These are phyloP conservation scores for Shiraia bambusicola DNA, from an alignment of 2,329 filamentous ascomycete species.

Conservation along the genomic window DNA sequence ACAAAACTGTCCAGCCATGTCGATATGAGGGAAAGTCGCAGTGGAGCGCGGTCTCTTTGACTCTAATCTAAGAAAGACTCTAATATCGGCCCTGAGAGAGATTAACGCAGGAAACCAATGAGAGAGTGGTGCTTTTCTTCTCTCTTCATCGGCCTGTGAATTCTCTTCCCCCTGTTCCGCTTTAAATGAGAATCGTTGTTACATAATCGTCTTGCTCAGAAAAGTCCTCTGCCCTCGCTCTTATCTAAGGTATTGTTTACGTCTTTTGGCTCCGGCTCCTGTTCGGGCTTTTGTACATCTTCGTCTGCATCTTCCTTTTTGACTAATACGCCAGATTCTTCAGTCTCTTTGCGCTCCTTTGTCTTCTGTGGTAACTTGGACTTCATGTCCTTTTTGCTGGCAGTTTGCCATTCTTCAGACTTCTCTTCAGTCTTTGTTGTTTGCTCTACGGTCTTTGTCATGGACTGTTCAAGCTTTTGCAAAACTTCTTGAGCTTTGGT, in stretches of 20 bases:
- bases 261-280: slow-evolving; percentile 29
- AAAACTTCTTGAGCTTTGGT: slow-evolving; percentile 18
- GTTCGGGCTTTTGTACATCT: slow-evolving; percentile 14
- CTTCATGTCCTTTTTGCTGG: slow-evolving; percentile 17
- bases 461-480: slow-evolving; percentile 12
- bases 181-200: too few species aligned
- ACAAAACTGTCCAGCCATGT: not conserved
- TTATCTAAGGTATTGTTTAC: slow-evolving; percentile 24
- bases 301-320: slow-evolving; percentile 7
- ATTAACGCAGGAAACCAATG: not conserved
- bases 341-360: slow-evolving; percentile 16
- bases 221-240: slow-evolving; percentile 22
- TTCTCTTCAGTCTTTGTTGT: slow-evolving; percentile 8
- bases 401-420: slow-evolving; percentile 2
- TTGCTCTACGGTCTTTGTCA: slow-evolving; percentile 2
- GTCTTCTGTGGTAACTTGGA: slow-evolving; percentile 12
- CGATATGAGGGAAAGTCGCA: too few species aligned
- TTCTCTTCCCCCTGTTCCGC: not conserved
- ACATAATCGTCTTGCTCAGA: slow-evolving; percentile 5
- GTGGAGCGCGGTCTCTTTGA: too few species aligned
- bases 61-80: too few species aligned
- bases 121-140: not conserved
- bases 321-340: slow-evolving; percentile 13
- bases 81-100: too few species aligned
- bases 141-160: not conserved